Conservation (phyloP, 2,329 filamentous ascomycete species). For the Diaporthe ampelina region DNA sequence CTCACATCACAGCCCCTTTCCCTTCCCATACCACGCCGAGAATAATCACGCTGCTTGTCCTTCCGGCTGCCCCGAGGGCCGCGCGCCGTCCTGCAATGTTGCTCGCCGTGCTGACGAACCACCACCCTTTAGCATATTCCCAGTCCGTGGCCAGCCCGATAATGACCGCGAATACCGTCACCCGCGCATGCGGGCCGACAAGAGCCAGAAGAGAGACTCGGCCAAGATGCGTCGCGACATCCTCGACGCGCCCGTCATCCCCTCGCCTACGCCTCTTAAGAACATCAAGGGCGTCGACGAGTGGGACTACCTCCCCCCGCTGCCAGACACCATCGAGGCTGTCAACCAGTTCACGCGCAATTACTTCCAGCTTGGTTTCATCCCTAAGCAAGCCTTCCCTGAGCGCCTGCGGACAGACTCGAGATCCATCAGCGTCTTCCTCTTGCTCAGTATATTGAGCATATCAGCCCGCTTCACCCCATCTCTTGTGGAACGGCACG, state of each 20-base stretch:
- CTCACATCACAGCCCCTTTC: background rate
- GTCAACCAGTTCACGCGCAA: constrained; percentile 66
- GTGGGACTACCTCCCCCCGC: constrained; percentile 65
- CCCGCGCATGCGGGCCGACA: constrained; percentile 65
- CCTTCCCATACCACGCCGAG: background rate
- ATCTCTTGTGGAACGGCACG: constrained; percentile 61
- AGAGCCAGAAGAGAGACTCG: constrained; percentile 56
- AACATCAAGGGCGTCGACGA: constrained; percentile 53
- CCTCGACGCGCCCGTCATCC: constrained; percentile 48
- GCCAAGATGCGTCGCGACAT: constrained; percentile 54
- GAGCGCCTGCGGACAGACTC: constrained; percentile 61
- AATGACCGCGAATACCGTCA: constrained; percentile 69
- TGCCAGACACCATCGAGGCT: constrained; percentile 65
- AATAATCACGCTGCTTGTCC: background rate
- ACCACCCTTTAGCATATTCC: constrained; percentile 59
- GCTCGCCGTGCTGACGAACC: constrained; percentile 22
- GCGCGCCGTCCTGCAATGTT: background rate
- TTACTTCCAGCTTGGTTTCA: constrained; percentile 73
- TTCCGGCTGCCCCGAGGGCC: background rate
- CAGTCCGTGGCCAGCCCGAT: constrained; percentile 66
- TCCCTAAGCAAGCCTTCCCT: constrained; percentile 66
- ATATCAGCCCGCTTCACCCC: constrained; percentile 69
- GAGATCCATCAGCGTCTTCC: constrained; percentile 65
- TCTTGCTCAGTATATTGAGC: constrained; percentile 68
- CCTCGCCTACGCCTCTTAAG: constrained; percentile 42